phyloP scores from a whole-genome alignment of 306 rosid species.

The Cucurbita pepo region DNA sequence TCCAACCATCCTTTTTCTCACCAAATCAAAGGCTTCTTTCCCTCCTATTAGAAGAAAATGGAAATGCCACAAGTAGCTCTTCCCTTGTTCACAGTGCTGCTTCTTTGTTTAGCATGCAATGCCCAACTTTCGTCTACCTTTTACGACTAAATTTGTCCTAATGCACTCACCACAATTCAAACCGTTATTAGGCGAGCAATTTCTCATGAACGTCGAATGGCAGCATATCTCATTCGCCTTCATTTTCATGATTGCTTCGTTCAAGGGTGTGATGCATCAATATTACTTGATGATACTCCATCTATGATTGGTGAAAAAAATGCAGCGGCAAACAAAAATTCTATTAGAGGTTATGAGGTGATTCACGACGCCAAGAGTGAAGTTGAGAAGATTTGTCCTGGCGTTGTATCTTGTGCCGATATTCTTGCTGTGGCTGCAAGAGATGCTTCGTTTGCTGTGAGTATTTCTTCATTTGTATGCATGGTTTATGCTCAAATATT shows the following conservation, averaged over 20 bases:
- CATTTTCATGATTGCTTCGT: conserved; percentile 41
- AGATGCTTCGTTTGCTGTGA: conserved; percentile 44
- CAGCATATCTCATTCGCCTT: conserved; percentile 33
- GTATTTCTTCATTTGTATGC: neutral
- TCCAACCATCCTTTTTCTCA: too few species aligned
- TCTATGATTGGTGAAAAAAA: conserved; percentile 21
- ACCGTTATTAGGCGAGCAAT: conserved; percentile 18
- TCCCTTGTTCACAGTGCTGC: neutral
- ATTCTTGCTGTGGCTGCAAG: conserved; percentile 46
- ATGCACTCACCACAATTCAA: conserved; percentile 32
- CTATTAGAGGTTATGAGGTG: conserved; percentile 27
- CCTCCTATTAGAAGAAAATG: too few species aligned
- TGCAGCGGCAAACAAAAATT: conserved; percentile 11
- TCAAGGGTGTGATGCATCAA: conserved; percentile 52
- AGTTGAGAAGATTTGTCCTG: conserved; percentile 45
- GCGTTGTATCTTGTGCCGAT: conserved; percentile 31
- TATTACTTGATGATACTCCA: conserved; percentile 21
- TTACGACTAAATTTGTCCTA: conserved; percentile 36
- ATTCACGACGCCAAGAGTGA: conserved; percentile 35
- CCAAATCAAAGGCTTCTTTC: neutral
- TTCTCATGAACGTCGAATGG: conserved; percentile 29
- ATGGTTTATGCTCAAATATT: too few species aligned
- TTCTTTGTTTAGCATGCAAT: conserved; percentile 11
- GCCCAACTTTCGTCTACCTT: conserved; percentile 37
- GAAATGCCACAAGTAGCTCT: neutral